phyloP scores from a whole-genome alignment of 2,329 filamentous ascomycete genomes.

The Lachnellula suecica region DNA sequence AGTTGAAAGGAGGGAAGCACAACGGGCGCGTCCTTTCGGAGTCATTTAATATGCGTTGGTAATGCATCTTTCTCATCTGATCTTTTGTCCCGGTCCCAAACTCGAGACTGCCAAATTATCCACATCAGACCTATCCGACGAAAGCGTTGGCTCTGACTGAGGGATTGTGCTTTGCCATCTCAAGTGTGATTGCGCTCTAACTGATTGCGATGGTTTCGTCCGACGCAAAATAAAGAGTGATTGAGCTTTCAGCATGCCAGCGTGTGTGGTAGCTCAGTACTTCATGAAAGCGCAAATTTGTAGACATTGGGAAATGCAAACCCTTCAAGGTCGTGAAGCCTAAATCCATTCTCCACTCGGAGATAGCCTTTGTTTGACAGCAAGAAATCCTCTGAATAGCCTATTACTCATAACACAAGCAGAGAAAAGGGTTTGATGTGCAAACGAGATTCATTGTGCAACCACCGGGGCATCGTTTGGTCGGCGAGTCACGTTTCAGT shows the following conservation, averaged over 20 bases:
- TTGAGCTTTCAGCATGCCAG: background rate
- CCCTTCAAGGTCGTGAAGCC: background rate
- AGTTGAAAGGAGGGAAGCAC: background rate
- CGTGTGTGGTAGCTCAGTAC: background rate
- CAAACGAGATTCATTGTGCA: constrained; percentile 14
- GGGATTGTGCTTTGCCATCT: background rate
- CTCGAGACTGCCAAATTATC: background rate
- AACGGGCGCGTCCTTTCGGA: constrained; percentile 3
- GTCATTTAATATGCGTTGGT: constrained; percentile 5
- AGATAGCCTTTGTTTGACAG: background rate
- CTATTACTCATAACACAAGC: background rate
- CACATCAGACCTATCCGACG: constrained; percentile 1
- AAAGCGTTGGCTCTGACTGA: background rate
- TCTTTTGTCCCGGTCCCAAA: constrained; percentile 6
- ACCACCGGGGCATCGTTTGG: constrained; percentile 8
- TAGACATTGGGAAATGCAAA: background rate
- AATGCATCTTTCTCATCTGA: constrained; percentile 3
- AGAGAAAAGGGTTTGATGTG: constrained; percentile 10
- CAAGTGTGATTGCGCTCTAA: constrained; percentile 4
- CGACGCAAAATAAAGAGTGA: background rate
- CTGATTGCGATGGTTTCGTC: constrained; percentile 1
- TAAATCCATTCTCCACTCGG: background rate
- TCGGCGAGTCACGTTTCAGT: background rate
- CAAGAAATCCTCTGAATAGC: background rate
- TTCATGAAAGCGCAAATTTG: background rate